Base-by-base conservation (phyloP, 441 rosid genomes). In the Breynia disticha region DNA sequence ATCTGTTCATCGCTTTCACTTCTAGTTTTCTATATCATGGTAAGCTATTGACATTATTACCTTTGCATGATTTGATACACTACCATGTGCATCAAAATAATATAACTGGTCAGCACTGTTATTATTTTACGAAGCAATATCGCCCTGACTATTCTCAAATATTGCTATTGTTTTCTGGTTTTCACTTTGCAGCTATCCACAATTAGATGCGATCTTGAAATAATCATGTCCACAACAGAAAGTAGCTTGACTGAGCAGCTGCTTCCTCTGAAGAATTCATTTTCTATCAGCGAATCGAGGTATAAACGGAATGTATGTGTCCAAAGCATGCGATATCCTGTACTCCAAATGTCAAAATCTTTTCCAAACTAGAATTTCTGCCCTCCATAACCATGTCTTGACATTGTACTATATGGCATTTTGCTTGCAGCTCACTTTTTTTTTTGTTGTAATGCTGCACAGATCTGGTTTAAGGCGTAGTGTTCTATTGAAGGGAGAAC, bases 391-490 rank as follows among this genome's bases (percentile, higher is more conserved):
- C 4, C 32, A 24, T 24, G 32, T 7, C 32, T 24, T 24, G 32
- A 24, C 32, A 3, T 24, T 24, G 4, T 24, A 24, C 32, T 24
- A 24, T 24, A 24, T 24, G 32, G 32, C 32, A 39, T 39, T 14
- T 39, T 13, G 11, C 16, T 45, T 52, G 17, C 38, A 22, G 17
- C 52, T 43, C 16, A 20, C 14, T 13, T 41, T 15, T 52, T 7
- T 7, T 39, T n/a, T 55, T 9, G 22, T 44, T 45, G 22, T 21
- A 11, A 17, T 46, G 4, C 38, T 21, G 4, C 68, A 64, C 93
- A 87, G 99, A 68, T 81, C 91, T 41, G 99, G 97, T 66, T 86
- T 79, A 51, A 85, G 95, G 72, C 93, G 85, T 67, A 94, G 87
- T 65, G 81, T 94, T 67, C 72, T 90, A 71, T 79, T 87, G 68